Conservation (phyloP, 1,284 basidiomycete species). For the Ceratobasidium sp. region DNA sequence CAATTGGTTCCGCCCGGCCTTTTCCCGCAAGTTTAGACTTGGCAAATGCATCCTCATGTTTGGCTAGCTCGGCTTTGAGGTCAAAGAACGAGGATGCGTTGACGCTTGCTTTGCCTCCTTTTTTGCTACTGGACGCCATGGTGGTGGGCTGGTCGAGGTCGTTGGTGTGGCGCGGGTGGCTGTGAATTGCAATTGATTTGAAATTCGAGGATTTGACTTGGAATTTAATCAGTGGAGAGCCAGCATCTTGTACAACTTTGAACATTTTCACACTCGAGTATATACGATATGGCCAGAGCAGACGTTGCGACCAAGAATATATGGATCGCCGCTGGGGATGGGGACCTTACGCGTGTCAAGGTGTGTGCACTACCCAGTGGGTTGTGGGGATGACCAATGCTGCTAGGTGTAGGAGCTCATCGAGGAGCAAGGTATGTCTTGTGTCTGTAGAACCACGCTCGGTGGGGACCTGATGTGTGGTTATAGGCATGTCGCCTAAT, state of each 20-base stretch:
- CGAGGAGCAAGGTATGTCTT: constrained; percentile 60
- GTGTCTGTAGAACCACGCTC: neutral
- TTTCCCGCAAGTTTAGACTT: constrained; percentile 66
- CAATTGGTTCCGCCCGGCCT: constrained; percentile 54
- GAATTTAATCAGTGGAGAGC: constrained; percentile 1
- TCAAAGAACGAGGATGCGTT: constrained; percentile 75
- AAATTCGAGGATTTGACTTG: constrained; percentile 2
- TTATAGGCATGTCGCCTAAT: constrained; percentile 71
- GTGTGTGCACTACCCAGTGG: constrained; percentile 45
- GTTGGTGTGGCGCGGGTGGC: constrained; percentile 21
- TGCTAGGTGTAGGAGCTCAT: constrained; percentile 60
- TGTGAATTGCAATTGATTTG: constrained; percentile 3
- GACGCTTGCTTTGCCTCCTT: constrained; percentile 50
- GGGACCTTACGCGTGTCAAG: constrained; percentile 63
- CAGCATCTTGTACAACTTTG: neutral
- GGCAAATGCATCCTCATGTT: constrained; percentile 66
- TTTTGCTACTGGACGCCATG: constrained; percentile 30
- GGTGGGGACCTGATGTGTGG: neutral
- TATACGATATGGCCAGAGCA: constrained; percentile 16
- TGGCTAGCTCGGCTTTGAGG: constrained; percentile 73
- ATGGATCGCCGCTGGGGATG: constrained; percentile 90
- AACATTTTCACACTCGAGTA: neutral
- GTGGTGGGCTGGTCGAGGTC: neutral
- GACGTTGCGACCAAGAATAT: constrained; percentile 67
- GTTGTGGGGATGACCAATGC: constrained; percentile 6